These are phyloP conservation scores for Capsella rubella DNA, from an alignment of 441 rosid species.

Conservation along the genomic window DNA sequence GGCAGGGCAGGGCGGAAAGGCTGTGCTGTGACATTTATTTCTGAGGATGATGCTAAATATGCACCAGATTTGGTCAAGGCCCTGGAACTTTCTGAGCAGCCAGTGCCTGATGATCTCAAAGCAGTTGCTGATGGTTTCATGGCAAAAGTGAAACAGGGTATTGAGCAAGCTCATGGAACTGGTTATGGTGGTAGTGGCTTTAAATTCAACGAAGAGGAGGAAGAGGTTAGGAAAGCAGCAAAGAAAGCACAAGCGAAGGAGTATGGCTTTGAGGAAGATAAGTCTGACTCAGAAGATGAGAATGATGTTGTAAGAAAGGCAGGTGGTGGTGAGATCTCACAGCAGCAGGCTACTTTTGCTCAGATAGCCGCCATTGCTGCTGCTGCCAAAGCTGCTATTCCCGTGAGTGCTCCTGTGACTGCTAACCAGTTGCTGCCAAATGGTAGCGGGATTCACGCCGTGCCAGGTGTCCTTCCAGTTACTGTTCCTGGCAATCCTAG, in stretches of 20 bases:
- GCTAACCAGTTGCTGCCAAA: slow-evolving; percentile 50
- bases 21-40: slow-evolving; percentile 89
- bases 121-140: slow-evolving; percentile 87
- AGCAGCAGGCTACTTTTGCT: slow-evolving; percentile 73
- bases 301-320: slow-evolving; percentile 90
- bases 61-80: slow-evolving; percentile 97
- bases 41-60: slow-evolving; percentile 89
- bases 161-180: slow-evolving; percentile 94
- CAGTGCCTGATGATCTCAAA: slow-evolving; percentile 85
- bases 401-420: slow-evolving; percentile 42
- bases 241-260: slow-evolving; percentile 98
- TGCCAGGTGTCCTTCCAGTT: slow-evolving; percentile 59
- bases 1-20: slow-evolving; percentile 96
- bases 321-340: slow-evolving; percentile 77
- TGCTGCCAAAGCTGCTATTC: slow-evolving; percentile 49
- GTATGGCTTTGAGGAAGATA: slow-evolving; percentile 96
- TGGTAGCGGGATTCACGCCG: slow-evolving; percentile 51
- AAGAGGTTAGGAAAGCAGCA: slow-evolving; percentile 91
- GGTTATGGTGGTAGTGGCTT: slow-evolving; percentile 98
- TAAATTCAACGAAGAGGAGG: slow-evolving; percentile 96
- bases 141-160: slow-evolving; percentile 91
- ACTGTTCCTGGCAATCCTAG: slow-evolving; percentile 52
- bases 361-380: slow-evolving; percentile 68
- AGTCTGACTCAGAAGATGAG: slow-evolving; percentile 94
- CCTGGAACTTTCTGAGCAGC: slow-evolving; percentile 91